Evolutionary conservation across 352 stramenopile species (phyloP).

Genomic region (Phytophthora vignae): DNA sequence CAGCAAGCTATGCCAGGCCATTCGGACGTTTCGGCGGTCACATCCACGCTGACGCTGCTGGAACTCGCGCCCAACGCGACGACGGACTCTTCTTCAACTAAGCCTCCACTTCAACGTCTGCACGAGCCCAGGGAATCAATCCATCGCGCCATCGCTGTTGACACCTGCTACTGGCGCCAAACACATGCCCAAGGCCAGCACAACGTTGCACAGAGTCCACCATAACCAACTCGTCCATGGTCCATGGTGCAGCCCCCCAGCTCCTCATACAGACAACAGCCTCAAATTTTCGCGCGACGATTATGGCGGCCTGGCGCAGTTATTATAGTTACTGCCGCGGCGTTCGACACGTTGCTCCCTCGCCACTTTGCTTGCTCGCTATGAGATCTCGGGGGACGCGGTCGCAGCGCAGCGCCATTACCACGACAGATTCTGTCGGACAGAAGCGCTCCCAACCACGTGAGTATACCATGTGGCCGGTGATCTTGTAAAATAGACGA

Average conservation of each 20-base stretch:
- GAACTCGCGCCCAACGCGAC: neutral
- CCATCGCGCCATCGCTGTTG: neutral
- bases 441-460: constrained; percentile 10
- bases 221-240: neutral
- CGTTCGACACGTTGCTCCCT: too few species aligned
- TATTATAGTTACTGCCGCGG: neutral
- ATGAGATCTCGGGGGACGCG: neutral
- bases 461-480: constrained; percentile 17
- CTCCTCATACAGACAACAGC: neutral
- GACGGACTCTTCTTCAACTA: neutral
- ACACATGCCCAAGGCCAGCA: too few species aligned
- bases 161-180: too few species aligned
- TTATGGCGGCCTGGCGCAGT: neutral
- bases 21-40: neutral
- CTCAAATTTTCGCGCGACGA: neutral
- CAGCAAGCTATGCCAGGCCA: neutral
- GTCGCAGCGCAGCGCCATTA: neutral
- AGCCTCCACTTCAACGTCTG: neutral
- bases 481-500: constrained; percentile 13
- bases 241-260: neutral
- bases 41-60: neutral
- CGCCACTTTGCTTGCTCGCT: neutral
- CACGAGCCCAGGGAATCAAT: neutral
- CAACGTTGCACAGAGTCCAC: too few species aligned
- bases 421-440: too few species aligned